These are phyloP conservation scores for Clonostachys rhizophaga DNA, from an alignment of 2,329 filamentous ascomycete genomes.

Conservation along the genomic window DNA sequence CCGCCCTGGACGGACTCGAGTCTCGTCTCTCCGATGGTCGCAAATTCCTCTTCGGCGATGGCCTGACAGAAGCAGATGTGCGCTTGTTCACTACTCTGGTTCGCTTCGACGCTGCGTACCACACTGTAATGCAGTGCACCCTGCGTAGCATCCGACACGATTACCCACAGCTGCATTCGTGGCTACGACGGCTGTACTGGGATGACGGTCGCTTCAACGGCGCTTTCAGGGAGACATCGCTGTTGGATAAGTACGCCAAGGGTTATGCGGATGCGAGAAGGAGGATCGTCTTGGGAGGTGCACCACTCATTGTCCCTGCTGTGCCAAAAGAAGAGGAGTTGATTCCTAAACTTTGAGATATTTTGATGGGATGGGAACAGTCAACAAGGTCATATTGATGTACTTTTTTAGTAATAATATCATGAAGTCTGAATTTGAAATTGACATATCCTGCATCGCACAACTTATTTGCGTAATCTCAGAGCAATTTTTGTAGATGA, in stretches of 20 bases:
- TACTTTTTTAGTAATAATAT: too few relatives aligned
- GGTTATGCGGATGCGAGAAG: constrained; percentile 18
- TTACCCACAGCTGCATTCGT: constrained; percentile 63
- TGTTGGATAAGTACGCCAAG: constrained; percentile 39
- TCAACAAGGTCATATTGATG: too few relatives aligned
- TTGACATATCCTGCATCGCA: too few relatives aligned
- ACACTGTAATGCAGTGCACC: constrained; percentile 62
- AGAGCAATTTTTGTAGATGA: too few relatives aligned
- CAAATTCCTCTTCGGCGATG: constrained; percentile 58
- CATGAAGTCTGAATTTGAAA: too few relatives aligned
- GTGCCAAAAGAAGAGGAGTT: constrained; percentile 9
- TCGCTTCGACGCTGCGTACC: constrained; percentile 66
- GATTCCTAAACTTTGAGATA: constrained; percentile 6
- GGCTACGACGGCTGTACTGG: constrained; percentile 70
- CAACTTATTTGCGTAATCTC: too few relatives aligned
- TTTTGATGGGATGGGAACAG: too few relatives aligned
- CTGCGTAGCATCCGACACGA: constrained; percentile 58
- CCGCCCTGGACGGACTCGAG: constrained; percentile 61
- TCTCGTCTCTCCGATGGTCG: constrained; percentile 39
- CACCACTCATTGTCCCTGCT: constrained; percentile 18
- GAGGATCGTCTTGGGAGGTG: constrained; percentile 15
- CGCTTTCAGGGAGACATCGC: constrained; percentile 50
- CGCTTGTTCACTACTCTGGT: constrained; percentile 62
- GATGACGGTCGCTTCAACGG: constrained; percentile 30
- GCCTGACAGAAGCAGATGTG: constrained; percentile 66